Conservation (phyloP, 768 basidiomycete species). For the Tulasnella sp. region DNA sequence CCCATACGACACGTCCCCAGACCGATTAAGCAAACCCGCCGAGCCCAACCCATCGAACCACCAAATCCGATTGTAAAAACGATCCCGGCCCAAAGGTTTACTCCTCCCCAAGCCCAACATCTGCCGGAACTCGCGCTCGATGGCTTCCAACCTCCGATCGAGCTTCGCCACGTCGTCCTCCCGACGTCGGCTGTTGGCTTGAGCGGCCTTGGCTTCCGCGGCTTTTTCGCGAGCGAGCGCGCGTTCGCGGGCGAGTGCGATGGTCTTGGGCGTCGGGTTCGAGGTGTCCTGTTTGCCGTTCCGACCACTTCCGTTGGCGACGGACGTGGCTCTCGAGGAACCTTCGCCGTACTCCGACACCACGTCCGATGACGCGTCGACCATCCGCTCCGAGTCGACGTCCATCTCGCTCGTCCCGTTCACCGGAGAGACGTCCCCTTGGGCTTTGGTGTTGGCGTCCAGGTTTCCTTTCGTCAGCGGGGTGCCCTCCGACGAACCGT, state of each 20-base stretch:
- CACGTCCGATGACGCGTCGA: constrained; percentile 15
- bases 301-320: constrained; percentile 10
- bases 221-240: constrained; percentile 69
- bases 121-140: constrained; percentile 91
- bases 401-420: constrained; percentile 5
- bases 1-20: constrained; percentile 70
- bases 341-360: constrained; percentile 9
- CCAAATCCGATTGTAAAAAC: constrained; percentile 94
- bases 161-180: constrained; percentile 82
- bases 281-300: constrained; percentile 39
- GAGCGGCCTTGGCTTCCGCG: constrained; percentile 67
- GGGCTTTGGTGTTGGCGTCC: constrained; percentile 1
- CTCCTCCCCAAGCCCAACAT: constrained; percentile 73
- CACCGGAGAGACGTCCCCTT: background rate
- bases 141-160: constrained; percentile 67
- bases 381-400: constrained; percentile 13
- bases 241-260: constrained; percentile 61
- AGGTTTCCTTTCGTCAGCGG: constrained; percentile 8
- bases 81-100: constrained; percentile 80
- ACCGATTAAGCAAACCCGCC: constrained; percentile 62
- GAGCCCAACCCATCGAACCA: constrained; percentile 94
- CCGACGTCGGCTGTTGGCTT: constrained; percentile 70
- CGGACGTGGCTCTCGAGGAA: constrained; percentile 13
- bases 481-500: constrained; percentile 10
- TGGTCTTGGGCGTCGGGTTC: constrained; percentile 40